These are phyloP conservation scores for Populus nigra DNA, from an alignment of 345 rosid genomes.

Conservation along the genomic window DNA sequence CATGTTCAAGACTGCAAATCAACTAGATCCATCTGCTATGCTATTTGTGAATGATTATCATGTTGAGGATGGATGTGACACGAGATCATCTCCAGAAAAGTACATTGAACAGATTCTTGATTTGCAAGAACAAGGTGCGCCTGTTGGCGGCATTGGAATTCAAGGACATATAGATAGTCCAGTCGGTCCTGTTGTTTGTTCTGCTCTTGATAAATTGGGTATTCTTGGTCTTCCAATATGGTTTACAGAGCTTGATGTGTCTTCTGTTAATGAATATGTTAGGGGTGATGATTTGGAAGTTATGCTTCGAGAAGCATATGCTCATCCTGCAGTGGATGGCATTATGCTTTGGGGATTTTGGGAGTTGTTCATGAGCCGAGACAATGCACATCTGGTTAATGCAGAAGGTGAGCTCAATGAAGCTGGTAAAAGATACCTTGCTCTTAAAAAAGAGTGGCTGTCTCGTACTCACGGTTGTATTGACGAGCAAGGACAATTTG, in stretches of 20 bases:
- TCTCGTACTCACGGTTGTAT: conserved; percentile 46
- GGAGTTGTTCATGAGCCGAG: conserved; percentile 91
- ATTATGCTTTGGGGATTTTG: conserved; percentile 97
- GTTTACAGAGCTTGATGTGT: conserved; percentile 94
- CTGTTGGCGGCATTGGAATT: conserved; percentile 85
- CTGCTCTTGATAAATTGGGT: conserved; percentile 73
- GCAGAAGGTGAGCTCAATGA: conserved; percentile 91
- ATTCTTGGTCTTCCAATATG: conserved; percentile 81
- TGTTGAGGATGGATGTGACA: conserved; percentile 77
- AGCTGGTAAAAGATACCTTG: conserved; percentile 69
- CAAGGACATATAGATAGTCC: conserved; percentile 93
- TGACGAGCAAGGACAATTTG: conserved; percentile 53
- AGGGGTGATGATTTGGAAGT: conserved; percentile 96
- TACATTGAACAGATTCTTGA: conserved; percentile 65
- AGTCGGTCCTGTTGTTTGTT: conserved; percentile 63
- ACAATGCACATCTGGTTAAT: conserved; percentile 67
- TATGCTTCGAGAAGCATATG: conserved; percentile 86
- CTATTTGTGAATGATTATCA: conserved; percentile 91
- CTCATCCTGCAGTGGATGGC: conserved; percentile 96
- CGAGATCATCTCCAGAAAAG: conserved; percentile 71
- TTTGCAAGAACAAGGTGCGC: conserved; percentile 75
- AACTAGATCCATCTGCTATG: conserved; percentile 66
- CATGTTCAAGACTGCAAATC: conserved; percentile 71
- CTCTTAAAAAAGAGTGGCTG: conserved; percentile 76
- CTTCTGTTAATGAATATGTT: conserved; percentile 66